Percentiles rank a stretch among this genome's conserved stretches.
Conservation (phyloP, 1,284 basidiomycete genomes). For the Pterulicium gracile region DNA sequence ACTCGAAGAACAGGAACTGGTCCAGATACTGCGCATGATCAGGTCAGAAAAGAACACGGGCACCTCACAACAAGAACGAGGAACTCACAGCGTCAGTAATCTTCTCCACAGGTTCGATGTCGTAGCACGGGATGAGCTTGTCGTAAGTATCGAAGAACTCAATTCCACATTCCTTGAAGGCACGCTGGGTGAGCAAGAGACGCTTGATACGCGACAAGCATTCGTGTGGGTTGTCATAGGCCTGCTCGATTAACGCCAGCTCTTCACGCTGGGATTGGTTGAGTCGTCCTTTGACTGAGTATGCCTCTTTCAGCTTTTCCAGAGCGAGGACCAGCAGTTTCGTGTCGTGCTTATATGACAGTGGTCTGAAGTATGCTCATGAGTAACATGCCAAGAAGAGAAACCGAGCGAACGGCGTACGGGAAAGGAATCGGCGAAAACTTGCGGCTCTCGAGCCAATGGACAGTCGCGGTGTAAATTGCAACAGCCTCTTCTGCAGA, state of each 20-base stretch:
- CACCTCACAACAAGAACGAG: not conserved
- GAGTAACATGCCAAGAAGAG: slow-evolving; percentile 5
- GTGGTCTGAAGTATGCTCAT: slow-evolving; percentile 38
- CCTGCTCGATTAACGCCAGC: slow-evolving; percentile 91
- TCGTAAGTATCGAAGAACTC: slow-evolving; percentile 94
- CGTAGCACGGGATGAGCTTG: slow-evolving; percentile 95
- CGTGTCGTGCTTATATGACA: slow-evolving; percentile 97
- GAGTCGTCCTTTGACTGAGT: slow-evolving; percentile 92
- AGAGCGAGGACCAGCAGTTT: slow-evolving; percentile 90
- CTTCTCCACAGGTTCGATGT: slow-evolving; percentile 97
- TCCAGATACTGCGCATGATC: slow-evolving; percentile 63
- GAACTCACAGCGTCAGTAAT: slow-evolving; percentile 82
- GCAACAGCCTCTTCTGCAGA: slow-evolving; percentile 96
- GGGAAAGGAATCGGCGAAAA: slow-evolving; percentile 98
- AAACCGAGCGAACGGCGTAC: slow-evolving; percentile 25
- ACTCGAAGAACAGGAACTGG: slow-evolving; percentile 81
- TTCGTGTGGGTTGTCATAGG: slow-evolving; percentile 91
- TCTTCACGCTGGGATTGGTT: slow-evolving; percentile 97
- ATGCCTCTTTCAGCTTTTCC: slow-evolving; percentile 96
- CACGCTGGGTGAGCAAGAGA: slow-evolving; percentile 86
- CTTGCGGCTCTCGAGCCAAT: slow-evolving; percentile 94
- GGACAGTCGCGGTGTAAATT: slow-evolving; percentile 94
- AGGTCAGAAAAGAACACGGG: slow-evolving; percentile 13
- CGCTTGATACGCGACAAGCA: slow-evolving; percentile 95
- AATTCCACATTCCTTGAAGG: slow-evolving; percentile 97